Conservation (phyloP, 2,329 filamentous ascomycete species). For the Teratosphaeriaceae sp. region DNA sequence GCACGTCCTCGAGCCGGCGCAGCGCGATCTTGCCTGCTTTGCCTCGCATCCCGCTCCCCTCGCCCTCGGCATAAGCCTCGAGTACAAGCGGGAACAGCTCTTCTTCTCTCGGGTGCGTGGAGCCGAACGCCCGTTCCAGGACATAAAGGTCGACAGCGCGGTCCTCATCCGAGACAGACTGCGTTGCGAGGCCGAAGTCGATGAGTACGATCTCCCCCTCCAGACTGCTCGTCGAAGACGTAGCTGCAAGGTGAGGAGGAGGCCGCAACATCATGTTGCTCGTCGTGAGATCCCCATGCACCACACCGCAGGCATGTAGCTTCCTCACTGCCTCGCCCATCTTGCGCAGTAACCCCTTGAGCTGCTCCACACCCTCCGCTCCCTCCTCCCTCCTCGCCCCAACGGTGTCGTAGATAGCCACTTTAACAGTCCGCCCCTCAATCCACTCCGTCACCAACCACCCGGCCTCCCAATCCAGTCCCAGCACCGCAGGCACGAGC, state of each 20-base stretch:
- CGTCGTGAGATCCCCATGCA: slow-evolving; percentile 94
- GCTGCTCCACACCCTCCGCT: slow-evolving; percentile 19
- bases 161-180: slow-evolving; percentile 81
- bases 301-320: slow-evolving; percentile 76
- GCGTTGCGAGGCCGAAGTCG: slow-evolving; percentile 85
- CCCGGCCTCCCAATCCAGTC: slow-evolving; percentile 53
- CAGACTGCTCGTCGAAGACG: slow-evolving; percentile 27
- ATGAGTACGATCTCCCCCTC: slow-evolving; percentile 81
- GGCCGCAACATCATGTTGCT: slow-evolving; percentile 80
- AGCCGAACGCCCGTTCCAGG: slow-evolving; percentile 86
- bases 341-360: slow-evolving; percentile 27
- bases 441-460: slow-evolving; percentile 87
- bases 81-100: slow-evolving; percentile 74
- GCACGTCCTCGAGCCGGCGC: slow-evolving; percentile 81
- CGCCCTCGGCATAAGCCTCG: slow-evolving; percentile 66
- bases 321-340: slow-evolving; percentile 28
- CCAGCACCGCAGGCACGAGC: slow-evolving; percentile 74
- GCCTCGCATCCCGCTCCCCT: slow-evolving; percentile 43
- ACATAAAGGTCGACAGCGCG: slow-evolving; percentile 95
- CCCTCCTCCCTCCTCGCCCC: slow-evolving; percentile 3
- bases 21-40: slow-evolving; percentile 70
- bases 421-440: slow-evolving; percentile 62
- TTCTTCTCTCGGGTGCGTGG: slow-evolving; percentile 86
- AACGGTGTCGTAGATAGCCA: slow-evolving; percentile 46
- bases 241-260: slow-evolving; percentile 27